phyloP scores from a whole-genome alignment of 2,329 filamentous ascomycete genomes.

The Fusarium setosum region DNA sequence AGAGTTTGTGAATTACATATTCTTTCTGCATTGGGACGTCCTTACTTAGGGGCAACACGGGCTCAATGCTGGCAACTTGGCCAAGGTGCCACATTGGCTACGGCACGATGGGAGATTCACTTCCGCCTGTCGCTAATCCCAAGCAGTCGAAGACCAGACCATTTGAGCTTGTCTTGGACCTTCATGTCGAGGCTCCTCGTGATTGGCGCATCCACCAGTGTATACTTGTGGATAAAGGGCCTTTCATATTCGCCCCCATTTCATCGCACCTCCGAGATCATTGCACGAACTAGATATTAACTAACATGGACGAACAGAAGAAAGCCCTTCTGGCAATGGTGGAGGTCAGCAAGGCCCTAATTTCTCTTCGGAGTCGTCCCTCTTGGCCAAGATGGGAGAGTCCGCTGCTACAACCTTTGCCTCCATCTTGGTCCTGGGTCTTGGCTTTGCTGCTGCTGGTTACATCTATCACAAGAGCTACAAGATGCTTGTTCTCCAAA shows the following conservation, averaged over 20 bases:
- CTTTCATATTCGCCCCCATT: too few species aligned
- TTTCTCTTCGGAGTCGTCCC: conserved; percentile 46
- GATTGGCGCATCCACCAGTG: too few species aligned
- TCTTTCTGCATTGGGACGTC: not conserved
- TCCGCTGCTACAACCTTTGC: conserved; percentile 80
- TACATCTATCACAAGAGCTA: conserved; percentile 86
- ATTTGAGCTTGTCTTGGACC: too few species aligned
- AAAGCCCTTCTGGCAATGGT: conserved; percentile 12
- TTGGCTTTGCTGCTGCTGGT: conserved; percentile 73
- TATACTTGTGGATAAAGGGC: too few species aligned
- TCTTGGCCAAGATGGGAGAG: conserved; percentile 75
- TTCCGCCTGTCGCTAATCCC: too few species aligned
- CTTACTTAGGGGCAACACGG: not conserved
- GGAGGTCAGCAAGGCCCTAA: conserved; percentile 5
- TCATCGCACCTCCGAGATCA: too few species aligned
- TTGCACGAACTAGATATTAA: too few species aligned
- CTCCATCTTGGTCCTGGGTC: conserved; percentile 77
- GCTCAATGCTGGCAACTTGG: too few species aligned
- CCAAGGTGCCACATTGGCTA: too few species aligned
- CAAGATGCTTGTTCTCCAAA: conserved; percentile 89
- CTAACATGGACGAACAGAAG: conserved; percentile 26
- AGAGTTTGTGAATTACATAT: not conserved
- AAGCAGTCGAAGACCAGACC: too few species aligned
- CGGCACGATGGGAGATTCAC: too few species aligned
- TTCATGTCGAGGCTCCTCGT: too few species aligned